phyloP scores from a whole-genome alignment of 2,329 filamentous ascomycete genomes.

The Seiridium unicorne region DNA sequence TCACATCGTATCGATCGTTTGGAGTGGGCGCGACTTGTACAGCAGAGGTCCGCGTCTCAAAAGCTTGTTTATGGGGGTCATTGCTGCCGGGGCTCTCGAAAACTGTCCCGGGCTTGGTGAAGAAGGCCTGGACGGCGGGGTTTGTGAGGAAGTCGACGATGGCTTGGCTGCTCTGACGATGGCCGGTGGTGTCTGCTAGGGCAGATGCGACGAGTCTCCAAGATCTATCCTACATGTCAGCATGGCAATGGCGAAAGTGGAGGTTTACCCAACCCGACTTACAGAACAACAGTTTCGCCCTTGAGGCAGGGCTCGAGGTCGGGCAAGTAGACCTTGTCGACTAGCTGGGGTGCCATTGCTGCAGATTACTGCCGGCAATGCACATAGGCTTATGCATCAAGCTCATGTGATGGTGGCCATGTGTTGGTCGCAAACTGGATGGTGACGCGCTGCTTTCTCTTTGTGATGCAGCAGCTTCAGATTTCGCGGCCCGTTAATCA shows the following conservation, averaged over 20 bases:
- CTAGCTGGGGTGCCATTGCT: slow-evolving; percentile 67
- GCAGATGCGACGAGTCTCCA: slow-evolving; percentile 61
- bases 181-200: slow-evolving; percentile 54
- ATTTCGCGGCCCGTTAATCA: not conserved
- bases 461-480: not conserved
- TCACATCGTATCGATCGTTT: slow-evolving; percentile 68
- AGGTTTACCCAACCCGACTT: slow-evolving; percentile 34
- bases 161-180: slow-evolving; percentile 50
- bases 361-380: slow-evolving; percentile 46
- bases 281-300: slow-evolving; percentile 79
- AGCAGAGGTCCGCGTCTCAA: slow-evolving; percentile 82
- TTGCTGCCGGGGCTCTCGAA: slow-evolving; percentile 54
- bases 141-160: slow-evolving; percentile 72
- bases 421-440: not conserved
- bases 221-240: slow-evolving; percentile 41
- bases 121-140: slow-evolving; percentile 63
- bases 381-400: slow-evolving; percentile 24
- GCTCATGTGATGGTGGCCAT: slow-evolving; percentile 21
- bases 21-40: slow-evolving; percentile 75
- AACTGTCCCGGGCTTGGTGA: slow-evolving; percentile 66
- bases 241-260: slow-evolving; percentile 6
- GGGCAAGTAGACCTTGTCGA: slow-evolving; percentile 75
- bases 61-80: slow-evolving; percentile 64
- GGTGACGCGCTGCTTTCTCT: not conserved
- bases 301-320: slow-evolving; percentile 82